Base-by-base conservation (phyloP, 257 asterid species). In the Mentha longifolia region DNA sequence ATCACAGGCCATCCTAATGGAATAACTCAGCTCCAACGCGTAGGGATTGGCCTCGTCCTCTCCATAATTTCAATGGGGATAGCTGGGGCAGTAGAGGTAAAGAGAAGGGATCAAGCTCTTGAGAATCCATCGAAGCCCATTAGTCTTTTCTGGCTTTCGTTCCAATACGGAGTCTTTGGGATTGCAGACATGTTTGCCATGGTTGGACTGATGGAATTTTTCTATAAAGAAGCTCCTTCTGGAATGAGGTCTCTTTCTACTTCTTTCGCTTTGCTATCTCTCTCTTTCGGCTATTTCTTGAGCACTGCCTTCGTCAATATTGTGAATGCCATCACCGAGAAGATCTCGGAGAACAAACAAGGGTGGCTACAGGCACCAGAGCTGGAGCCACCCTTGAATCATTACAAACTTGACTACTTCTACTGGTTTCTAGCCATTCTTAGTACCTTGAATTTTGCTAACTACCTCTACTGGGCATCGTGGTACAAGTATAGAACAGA, bases 161-260 rank as follows among this genome's bases (percentile, higher is more conserved):
- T 87, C 55, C 90, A 87, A 33, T 83, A 87, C 33, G 86, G 85
- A 3, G 75, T 87, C 3, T 80, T 87, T 45, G 90, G 93, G 55
- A 62, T 83, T 5, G 90, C 90, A 4, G 90, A 87, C 52, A 85
- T 85, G 88, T 83, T 83, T 61, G 78, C 85, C 3, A 78, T 87
- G 81, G 88, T 82, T 19, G 89, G 93, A 46, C 68, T 81, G 46
- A 78, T 85, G 82, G 90, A 87, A 43, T 87, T 87, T 67, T 87
- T 83, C 71, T 87, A 83, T 66, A 85, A 66, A 17, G 93, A 83
- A 73, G 88, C 90, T 8, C 90, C 90, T 1, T 58, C 75, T 0
- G 81, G 90, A 56, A 87, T 87, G 93, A 83, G 88, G 43, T 87
- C 90, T 14, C 76, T 87, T 5, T 73, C 93, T 9, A 85, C 89